These are phyloP conservation scores for Lineolata rhizophorae DNA, from an alignment of 495 filamentous ascomycete genomes.

Conservation along the genomic window DNA sequence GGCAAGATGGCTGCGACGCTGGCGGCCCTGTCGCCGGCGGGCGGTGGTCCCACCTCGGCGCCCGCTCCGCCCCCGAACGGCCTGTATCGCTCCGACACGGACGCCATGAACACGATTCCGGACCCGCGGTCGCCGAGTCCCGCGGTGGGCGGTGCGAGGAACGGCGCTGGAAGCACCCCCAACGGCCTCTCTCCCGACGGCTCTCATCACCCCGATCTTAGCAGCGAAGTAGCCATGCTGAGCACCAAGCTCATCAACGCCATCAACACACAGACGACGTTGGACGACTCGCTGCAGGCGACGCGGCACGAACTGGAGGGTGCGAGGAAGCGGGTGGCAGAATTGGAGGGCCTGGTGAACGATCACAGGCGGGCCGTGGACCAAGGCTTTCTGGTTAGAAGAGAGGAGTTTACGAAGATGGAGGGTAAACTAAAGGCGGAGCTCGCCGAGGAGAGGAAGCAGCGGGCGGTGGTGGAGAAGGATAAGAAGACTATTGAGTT, in stretches of 20 bases:
- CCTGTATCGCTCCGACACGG: conserved; percentile 3
- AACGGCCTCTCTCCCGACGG: no score
- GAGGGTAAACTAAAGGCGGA: conserved; percentile 46
- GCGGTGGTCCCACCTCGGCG: no score
- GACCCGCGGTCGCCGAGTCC: conserved; percentile 12
- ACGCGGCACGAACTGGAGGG: conserved; percentile 66
- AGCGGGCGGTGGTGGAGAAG: conserved; percentile 38
- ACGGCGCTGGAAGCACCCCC: no score
- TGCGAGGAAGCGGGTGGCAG: conserved; percentile 41
- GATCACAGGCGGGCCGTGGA: conserved; percentile 51
- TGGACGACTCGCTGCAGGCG: conserved; percentile 70
- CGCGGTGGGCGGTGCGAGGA: no score
- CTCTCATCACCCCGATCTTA: conserved; percentile 71
- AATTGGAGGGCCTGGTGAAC: conserved; percentile 44
- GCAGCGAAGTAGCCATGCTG: conserved; percentile 69
- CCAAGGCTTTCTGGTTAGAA: conserved; percentile 45
- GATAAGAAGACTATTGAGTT: conserved; percentile 52
- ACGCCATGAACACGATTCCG: conserved; percentile 15
- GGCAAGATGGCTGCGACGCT: conserved; percentile 3
- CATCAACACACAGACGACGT: conserved; percentile 85
- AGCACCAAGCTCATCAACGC: conserved; percentile 92
- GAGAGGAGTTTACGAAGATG: conserved; percentile 44
- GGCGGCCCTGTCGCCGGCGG: no score
- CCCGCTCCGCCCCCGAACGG: background rate
- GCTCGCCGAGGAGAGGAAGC: conserved; percentile 36